phyloP scores from a whole-genome alignment of 257 asterid genomes.

The Fraxinus pennsylvanica region DNA sequence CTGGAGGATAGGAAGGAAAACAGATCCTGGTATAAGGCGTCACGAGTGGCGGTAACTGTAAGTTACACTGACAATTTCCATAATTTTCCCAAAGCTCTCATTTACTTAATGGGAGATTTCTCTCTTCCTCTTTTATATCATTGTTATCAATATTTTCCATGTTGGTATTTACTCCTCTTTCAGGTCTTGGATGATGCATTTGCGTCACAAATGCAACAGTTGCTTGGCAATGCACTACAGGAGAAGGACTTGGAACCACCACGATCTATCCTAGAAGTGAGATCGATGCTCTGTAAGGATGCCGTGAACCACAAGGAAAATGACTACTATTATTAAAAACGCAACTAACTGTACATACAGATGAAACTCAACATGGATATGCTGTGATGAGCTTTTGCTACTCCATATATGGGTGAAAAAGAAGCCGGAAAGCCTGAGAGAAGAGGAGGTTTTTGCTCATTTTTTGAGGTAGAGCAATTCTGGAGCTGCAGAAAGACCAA shows the following conservation, averaged over 20 bases:
- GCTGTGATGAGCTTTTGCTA: background rate
- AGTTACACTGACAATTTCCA: constrained; percentile 28
- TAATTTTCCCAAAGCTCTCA: background rate
- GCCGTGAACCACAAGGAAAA: constrained; percentile 61
- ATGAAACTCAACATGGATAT: background rate
- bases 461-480: constrained; percentile 8
- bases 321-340: constrained; percentile 57
- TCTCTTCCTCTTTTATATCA: background rate
- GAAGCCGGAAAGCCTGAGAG: background rate
- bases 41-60: constrained; percentile 84
- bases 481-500: constrained; percentile 23
- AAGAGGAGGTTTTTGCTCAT: background rate
- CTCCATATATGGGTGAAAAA: background rate
- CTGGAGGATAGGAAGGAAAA: constrained; percentile 73
- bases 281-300: constrained; percentile 83
- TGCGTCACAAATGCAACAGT: constrained; percentile 81
- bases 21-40: constrained; percentile 78
- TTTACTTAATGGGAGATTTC: background rate
- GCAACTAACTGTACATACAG: background rate
- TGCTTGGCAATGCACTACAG: constrained; percentile 74
- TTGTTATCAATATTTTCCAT: background rate
- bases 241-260: constrained; percentile 86
- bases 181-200: constrained; percentile 82
- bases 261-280: constrained; percentile 69
- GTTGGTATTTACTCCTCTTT: background rate